phyloP scores from a whole-genome alignment of 768 basidiomycete species.

The Boletus vermiculosoides region DNA sequence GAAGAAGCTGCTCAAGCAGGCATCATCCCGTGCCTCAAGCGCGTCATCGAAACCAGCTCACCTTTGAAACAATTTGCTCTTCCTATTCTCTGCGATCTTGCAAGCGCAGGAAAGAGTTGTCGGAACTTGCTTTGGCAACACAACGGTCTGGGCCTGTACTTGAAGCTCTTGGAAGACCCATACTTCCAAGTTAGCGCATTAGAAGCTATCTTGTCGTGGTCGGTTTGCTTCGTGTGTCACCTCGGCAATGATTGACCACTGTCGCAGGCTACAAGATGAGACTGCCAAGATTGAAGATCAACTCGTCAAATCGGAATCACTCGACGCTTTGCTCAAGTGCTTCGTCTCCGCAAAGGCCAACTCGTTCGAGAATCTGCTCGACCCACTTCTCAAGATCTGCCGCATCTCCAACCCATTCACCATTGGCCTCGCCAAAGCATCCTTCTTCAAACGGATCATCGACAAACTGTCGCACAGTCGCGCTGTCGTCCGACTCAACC shows the following conservation, averaged over 20 bases:
- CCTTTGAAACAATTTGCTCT: constrained; percentile 96
- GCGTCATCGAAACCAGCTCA: constrained; percentile 83
- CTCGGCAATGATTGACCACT: background rate
- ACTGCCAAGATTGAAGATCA: constrained; percentile 91
- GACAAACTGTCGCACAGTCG: constrained; percentile 73
- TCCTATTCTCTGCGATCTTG: constrained; percentile 94
- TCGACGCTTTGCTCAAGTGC: constrained; percentile 70
- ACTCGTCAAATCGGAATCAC: constrained; percentile 60
- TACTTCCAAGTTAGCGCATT: constrained; percentile 92
- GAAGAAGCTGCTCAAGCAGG: constrained; percentile 97
- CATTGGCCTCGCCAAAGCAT: constrained; percentile 71
- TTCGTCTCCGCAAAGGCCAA: constrained; percentile 86
- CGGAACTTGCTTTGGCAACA: constrained; percentile 90
- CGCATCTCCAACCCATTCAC: constrained; percentile 75
- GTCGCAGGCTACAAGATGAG: constrained; percentile 89
- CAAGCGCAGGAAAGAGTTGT: constrained; percentile 92
- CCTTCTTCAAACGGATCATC: constrained; percentile 85
- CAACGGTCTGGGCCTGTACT: constrained; percentile 80
- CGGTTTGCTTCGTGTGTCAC: constrained; percentile 18
- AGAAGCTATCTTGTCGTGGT: constrained; percentile 91
- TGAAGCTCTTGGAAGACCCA: constrained; percentile 75
- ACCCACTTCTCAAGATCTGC: constrained; percentile 89
- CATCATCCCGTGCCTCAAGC: constrained; percentile 88
- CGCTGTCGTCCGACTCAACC: constrained; percentile 86
- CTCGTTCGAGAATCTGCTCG: constrained; percentile 88